Evolutionary conservation across 1,284 basidiomycete species (phyloP).

Genomic region (Cystobasidium slooffiae): DNA sequence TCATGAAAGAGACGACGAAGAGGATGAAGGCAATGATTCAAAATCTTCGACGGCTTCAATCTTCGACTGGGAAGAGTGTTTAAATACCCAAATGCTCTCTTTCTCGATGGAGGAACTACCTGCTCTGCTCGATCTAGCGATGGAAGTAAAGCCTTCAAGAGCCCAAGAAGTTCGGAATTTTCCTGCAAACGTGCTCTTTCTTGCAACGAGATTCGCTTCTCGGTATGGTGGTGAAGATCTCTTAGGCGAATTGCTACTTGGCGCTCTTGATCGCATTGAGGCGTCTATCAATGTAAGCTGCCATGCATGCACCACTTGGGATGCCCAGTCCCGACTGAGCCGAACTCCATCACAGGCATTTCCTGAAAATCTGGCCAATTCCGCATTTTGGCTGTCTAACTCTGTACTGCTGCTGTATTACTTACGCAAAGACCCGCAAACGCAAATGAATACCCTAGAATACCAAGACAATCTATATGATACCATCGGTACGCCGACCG

Average conservation of each 20-base stretch:
- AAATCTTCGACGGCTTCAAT: constrained; percentile 11
- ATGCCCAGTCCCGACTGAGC: not conserved
- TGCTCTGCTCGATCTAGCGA: constrained; percentile 74
- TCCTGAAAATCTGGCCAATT: constrained; percentile 79
- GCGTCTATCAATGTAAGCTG: constrained; percentile 81
- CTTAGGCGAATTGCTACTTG: constrained; percentile 88
- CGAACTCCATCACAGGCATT: constrained; percentile 63
- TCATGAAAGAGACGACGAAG: constrained; percentile 39
- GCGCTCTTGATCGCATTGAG: constrained; percentile 89
- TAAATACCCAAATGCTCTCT: constrained; percentile 71
- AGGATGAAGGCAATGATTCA: constrained; percentile 45
- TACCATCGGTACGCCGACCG: constrained; percentile 26
- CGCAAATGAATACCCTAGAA: constrained; percentile 44
- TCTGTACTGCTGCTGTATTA: constrained; percentile 86
- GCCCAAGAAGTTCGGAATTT: constrained; percentile 56
- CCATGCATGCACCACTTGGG: not conserved
- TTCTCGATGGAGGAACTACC: constrained; percentile 79
- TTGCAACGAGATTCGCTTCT: constrained; percentile 73
- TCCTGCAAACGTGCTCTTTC: constrained; percentile 60
- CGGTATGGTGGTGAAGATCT: constrained; percentile 76
- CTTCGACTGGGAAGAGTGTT: constrained; percentile 50
- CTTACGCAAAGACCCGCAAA: constrained; percentile 70
- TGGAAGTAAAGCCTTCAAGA: constrained; percentile 65
- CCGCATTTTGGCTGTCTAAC: constrained; percentile 96
- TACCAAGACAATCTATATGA: constrained; percentile 40